A percentile compares a stretch with the other conserved stretches of the same genome.
Conservation (phyloP, 441 rosid species). For the Gossypium davidsonii region DNA sequence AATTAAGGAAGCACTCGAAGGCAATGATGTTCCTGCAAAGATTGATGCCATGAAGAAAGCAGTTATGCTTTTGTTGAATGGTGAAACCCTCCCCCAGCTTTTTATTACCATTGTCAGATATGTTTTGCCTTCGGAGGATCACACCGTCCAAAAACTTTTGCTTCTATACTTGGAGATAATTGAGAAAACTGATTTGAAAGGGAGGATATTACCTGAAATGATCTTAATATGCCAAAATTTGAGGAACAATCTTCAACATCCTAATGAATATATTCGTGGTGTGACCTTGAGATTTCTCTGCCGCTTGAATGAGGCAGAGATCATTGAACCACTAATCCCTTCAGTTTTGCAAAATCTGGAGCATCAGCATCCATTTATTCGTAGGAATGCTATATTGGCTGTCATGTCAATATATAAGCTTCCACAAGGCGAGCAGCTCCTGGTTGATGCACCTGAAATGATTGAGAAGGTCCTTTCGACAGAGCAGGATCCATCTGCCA, state of each 20-base stretch:
- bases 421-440: slow-evolving; percentile 61
- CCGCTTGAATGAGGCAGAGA: slow-evolving; percentile 65
- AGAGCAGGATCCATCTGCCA: slow-evolving; percentile 70
- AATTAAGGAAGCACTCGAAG: slow-evolving; percentile 80
- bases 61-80: slow-evolving; percentile 64
- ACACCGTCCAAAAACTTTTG: slow-evolving; percentile 62
- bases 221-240: slow-evolving; percentile 74
- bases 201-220: slow-evolving; percentile 69
- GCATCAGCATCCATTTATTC: slow-evolving; percentile 59
- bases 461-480: slow-evolving; percentile 58
- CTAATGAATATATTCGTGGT: slow-evolving; percentile 81
- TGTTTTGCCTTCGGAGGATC: slow-evolving; percentile 75
- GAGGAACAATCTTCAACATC: slow-evolving; percentile 81
- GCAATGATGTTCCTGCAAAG: slow-evolving; percentile 50
- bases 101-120: slow-evolving; percentile 77
- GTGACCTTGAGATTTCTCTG: slow-evolving; percentile 71
- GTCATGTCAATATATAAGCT: slow-evolving; percentile 67
- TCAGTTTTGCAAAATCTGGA: slow-evolving; percentile 64
- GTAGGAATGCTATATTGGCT: slow-evolving; percentile 73
- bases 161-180: slow-evolving; percentile 68
- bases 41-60: slow-evolving; percentile 75
- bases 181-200: slow-evolving; percentile 59
- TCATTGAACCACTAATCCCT: slow-evolving; percentile 74
- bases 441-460: slow-evolving; percentile 61
- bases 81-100: slow-evolving; percentile 73